Base-by-base conservation (phyloP, 2,329 filamentous ascomycete species). In the Lasiodiplodia sp. region DNA sequence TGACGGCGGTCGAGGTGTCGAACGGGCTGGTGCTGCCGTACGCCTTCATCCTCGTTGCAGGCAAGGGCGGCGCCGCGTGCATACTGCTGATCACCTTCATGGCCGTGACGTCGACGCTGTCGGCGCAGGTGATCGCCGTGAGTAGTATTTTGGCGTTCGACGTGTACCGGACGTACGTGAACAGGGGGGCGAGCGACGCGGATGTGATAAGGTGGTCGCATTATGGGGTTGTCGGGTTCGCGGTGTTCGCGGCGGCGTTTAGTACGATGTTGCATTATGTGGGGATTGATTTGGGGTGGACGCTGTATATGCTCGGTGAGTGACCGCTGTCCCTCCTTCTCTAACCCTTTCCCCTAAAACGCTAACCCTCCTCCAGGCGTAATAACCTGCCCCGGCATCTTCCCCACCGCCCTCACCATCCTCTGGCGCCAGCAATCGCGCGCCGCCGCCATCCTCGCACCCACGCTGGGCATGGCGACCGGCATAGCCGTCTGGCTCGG, bases 141-240 rank as follows among this genome's bases (percentile, higher is more conserved):
- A 85, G 83, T 4, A 86, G 84, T 0, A 87, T 87, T 63, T 81
- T 87, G 60, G 84, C 81, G 57, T 87, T 87, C 63, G 85, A 87
- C 55, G 83, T 87, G 1, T 87, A 87, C 72, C 79, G 84, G 0
- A 81, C 81, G 18, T 86, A 87, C 69, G 77, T 86, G 70, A 85
- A 86, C 65, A 78, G 75, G 3, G 69, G 69, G 0, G 85, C 85
- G 0, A 82, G 79, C 0, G 84, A 87, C 66, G 73, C 75, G 0
- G 82, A 87, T 37, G 78, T 86, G 0, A 87, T 87, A 49, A 81
- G 81, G 0, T 83, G 83, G 76, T 85, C 82, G 58, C 86, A 87
- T 69, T 82, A 84, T 12, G 84, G 84, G 0, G 85, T 87, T 0
- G 79, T 87, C 0, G 83, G 84, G 69, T 87, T 86, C 57, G 84